Evolutionary conservation across 106 monocot genomes (phyloP).

Genomic region (Platanthera guangdongensis): DNA sequence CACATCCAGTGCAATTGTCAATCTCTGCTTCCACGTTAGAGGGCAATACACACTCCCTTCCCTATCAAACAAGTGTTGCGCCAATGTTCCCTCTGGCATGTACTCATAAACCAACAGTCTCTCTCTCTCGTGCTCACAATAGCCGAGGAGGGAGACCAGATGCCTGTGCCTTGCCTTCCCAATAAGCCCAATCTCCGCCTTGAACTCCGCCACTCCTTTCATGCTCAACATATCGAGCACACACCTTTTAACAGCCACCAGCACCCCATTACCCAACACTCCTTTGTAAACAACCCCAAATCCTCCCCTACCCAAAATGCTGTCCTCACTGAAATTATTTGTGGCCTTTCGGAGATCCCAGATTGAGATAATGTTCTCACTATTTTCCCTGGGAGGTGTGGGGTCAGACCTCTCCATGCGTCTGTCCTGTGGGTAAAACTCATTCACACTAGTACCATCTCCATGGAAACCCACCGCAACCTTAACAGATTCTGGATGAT

Average conservation of each 20-base stretch:
- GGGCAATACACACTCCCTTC: conserved; percentile 26
- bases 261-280: conserved; percentile 40
- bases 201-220: conserved; percentile 72
- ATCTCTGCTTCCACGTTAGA: conserved; percentile 84
- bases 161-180: conserved; percentile 76
- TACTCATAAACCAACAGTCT: conserved; percentile 84
- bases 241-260: conserved; percentile 76
- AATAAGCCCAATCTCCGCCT: conserved; percentile 79
- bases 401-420: conserved; percentile 5
- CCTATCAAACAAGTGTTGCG: conserved; percentile 59
- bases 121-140: conserved; percentile 65
- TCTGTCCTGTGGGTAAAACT: conserved; percentile 35
- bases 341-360: conserved; percentile 58
- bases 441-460: conserved; percentile 11
- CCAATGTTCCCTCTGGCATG: conserved; percentile 78
- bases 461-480: conserved; percentile 14
- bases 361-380: conserved; percentile 41
- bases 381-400: not conserved
- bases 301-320: conserved; percentile 70
- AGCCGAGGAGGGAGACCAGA: conserved; percentile 74
- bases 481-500: conserved; percentile 24
- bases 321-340: conserved; percentile 46
- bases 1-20: conserved; percentile 77
- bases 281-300: conserved; percentile 89
- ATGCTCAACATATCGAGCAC: conserved; percentile 44